A percentile compares a stretch with the other conserved stretches of the same genome.
Evolutionary conservation across 441 rosid genomes (phyloP).

Genomic region (Aquilaria agallochum): DNA sequence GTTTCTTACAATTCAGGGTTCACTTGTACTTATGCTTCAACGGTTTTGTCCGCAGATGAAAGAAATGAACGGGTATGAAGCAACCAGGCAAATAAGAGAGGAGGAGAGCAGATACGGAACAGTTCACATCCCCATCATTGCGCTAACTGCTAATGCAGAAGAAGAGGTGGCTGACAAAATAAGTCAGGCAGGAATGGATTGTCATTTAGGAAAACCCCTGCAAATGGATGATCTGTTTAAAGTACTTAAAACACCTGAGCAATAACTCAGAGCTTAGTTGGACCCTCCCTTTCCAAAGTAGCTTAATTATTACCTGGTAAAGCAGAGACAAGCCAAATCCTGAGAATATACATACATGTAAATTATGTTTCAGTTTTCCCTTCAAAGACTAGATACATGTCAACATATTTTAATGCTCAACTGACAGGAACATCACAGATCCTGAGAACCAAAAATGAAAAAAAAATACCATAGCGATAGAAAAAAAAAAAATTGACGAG

Average conservation of each 20-base stretch:
- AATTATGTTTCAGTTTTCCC: too few species aligned
- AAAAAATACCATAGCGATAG: too few species aligned
- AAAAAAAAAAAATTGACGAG: too few species aligned
- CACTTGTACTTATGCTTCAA: not conserved
- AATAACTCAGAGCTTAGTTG: too few species aligned
- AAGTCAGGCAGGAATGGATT: constrained; percentile 61
- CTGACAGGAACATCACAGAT: too few species aligned
- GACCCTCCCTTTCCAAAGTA: too few species aligned
- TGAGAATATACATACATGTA: too few species aligned
- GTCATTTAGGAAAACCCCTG: constrained; percentile 37
- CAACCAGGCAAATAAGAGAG: constrained; percentile 54
- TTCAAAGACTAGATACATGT: too few species aligned
- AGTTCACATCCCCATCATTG: constrained; percentile 60
- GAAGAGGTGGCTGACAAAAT: constrained; percentile 32
- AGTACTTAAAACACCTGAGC: not conserved
- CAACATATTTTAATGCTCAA: too few species aligned
- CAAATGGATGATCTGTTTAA: constrained; percentile 23
- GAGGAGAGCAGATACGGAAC: constrained; percentile 40
- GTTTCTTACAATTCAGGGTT: not conserved
- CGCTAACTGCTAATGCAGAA: constrained; percentile 51
- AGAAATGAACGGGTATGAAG: constrained; percentile 64
- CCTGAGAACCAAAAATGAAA: too few species aligned
- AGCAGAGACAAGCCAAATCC: too few species aligned
- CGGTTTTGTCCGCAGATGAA: constrained; percentile 48
- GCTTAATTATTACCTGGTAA: too few species aligned